phyloP scores from a whole-genome alignment of 495 filamentous ascomycete genomes.

The Physcia stellaris region DNA sequence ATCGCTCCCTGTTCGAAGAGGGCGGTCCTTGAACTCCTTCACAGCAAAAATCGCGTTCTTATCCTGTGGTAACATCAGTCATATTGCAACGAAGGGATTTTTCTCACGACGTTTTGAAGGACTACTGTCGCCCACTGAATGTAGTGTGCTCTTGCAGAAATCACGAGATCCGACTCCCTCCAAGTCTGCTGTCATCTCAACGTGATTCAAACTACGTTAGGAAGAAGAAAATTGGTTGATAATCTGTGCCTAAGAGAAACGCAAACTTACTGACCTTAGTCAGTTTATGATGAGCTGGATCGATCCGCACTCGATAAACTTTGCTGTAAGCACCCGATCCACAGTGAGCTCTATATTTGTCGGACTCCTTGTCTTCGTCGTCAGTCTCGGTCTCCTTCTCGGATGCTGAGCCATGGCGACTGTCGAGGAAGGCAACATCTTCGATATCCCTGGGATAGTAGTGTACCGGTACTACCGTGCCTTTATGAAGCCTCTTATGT shows the following conservation, averaged over 20 bases:
- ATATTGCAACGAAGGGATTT: too few relatives aligned
- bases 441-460: conserved; percentile 1
- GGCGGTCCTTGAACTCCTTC: conserved; percentile 5
- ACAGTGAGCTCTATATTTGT: conserved; percentile 2
- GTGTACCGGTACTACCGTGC: background rate
- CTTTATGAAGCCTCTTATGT: background rate
- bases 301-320: conserved; percentile 7
- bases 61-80: too few relatives aligned
- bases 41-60: conserved; percentile 3
- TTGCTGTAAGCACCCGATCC: conserved; percentile 3
- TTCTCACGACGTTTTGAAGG: too few relatives aligned
- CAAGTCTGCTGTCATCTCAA: too few relatives aligned
- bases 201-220: too few relatives aligned
- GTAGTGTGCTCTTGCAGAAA: too few relatives aligned
- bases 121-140: too few relatives aligned
- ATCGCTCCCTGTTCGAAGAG: background rate
- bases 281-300: conserved; percentile 10
- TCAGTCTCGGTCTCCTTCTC: background rate
- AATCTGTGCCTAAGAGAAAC: too few relatives aligned
- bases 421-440: background rate
- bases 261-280: conserved; percentile 3
- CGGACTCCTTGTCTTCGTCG: too few relatives aligned
- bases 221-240: too few relatives aligned
- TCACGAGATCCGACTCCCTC: too few relatives aligned
- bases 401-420: conserved; percentile 3